A percentile compares a stretch with the other conserved stretches of the same genome.
Evolutionary conservation across 1,284 basidiomycete species (phyloP).

Genomic region (Pyrrhoderma noxium): DNA sequence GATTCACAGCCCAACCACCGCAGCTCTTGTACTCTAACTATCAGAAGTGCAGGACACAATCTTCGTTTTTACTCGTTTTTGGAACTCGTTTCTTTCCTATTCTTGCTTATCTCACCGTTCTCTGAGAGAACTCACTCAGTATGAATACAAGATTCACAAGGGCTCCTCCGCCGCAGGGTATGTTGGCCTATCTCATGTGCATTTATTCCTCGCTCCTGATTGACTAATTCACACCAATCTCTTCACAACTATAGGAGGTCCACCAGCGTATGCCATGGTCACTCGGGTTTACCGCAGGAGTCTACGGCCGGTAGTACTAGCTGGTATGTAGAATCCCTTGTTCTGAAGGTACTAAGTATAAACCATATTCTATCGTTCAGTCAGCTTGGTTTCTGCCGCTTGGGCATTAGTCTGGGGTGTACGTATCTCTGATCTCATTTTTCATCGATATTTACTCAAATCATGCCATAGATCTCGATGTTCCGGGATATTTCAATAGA

Average conservation of each 20-base stretch:
- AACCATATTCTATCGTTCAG: slow-evolving; percentile 25
- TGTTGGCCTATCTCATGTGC: neutral
- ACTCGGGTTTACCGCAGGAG: slow-evolving; percentile 45
- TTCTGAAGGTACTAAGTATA: neutral
- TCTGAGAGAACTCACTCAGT: neutral
- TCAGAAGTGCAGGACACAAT: neutral
- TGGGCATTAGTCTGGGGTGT: slow-evolving; percentile 59
- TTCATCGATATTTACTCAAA: slow-evolving; percentile 12
- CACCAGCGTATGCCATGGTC: slow-evolving; percentile 54
- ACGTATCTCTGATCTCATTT: slow-evolving; percentile 20
- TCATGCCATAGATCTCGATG: slow-evolving; percentile 41
- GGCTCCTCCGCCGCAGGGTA: slow-evolving; percentile 18
- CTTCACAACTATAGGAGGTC: slow-evolving; percentile 32
- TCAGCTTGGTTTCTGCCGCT: slow-evolving; percentile 40
- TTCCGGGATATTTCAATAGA: slow-evolving; percentile 49
- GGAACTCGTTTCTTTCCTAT: neutral
- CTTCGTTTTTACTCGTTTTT: neutral
- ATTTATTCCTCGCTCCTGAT: neutral
- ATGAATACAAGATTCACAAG: slow-evolving; percentile 8
- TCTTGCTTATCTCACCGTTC: neutral
- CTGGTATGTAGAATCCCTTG: slow-evolving; percentile 36
- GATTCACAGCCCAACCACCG: too few species aligned
- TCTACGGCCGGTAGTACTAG: slow-evolving; percentile 50
- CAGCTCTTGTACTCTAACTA: too few species aligned
- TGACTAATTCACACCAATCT: neutral